Percentiles rank a stretch among this genome's conserved stretches.
Evolutionary conservation across 2,329 filamentous ascomycete species (phyloP).

Genomic region (Diaporthe velutina): DNA sequence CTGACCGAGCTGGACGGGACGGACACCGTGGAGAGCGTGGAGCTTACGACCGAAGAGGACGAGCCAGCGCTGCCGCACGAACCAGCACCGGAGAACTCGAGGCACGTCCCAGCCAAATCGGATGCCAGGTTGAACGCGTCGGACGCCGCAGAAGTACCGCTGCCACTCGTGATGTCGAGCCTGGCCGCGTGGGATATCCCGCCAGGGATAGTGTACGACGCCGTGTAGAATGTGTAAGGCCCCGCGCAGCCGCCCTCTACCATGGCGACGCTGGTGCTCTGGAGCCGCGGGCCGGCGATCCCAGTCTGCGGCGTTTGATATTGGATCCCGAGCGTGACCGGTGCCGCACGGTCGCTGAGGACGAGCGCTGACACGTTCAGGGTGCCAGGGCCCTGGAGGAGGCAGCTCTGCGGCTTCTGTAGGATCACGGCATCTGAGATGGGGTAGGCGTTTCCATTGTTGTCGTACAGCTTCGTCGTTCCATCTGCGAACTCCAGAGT

Average conservation of each 20-base stretch:
- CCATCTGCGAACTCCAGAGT: constrained; percentile 57
- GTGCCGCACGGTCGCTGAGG: constrained; percentile 60
- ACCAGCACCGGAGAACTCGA: constrained; percentile 53
- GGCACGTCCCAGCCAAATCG: constrained; percentile 59
- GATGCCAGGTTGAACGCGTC: constrained; percentile 64
- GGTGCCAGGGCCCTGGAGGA: constrained; percentile 57
- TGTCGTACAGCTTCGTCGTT: constrained; percentile 61
- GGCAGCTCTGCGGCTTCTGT: constrained; percentile 69
- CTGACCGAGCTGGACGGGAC: constrained; percentile 32
- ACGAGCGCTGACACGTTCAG: constrained; percentile 62
- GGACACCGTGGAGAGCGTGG: constrained; percentile 37
- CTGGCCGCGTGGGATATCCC: constrained; percentile 58
- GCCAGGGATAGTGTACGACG: constrained; percentile 58
- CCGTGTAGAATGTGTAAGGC: constrained; percentile 62
- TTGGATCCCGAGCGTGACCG: constrained; percentile 57
- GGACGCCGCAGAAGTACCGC: constrained; percentile 48
- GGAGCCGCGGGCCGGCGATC: constrained; percentile 58
- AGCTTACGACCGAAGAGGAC: constrained; percentile 40
- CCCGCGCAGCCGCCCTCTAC: constrained; percentile 59
- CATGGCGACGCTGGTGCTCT: constrained; percentile 54
- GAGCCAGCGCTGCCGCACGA: neutral
- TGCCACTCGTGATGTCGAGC: constrained; percentile 59
- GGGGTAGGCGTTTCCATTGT: constrained; percentile 69
- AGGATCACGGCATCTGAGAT: constrained; percentile 68
- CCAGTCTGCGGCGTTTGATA: constrained; percentile 57